These are phyloP conservation scores for Colletotrichum magnum DNA, from an alignment of 2,329 filamentous ascomycete genomes.

Conservation along the genomic window DNA sequence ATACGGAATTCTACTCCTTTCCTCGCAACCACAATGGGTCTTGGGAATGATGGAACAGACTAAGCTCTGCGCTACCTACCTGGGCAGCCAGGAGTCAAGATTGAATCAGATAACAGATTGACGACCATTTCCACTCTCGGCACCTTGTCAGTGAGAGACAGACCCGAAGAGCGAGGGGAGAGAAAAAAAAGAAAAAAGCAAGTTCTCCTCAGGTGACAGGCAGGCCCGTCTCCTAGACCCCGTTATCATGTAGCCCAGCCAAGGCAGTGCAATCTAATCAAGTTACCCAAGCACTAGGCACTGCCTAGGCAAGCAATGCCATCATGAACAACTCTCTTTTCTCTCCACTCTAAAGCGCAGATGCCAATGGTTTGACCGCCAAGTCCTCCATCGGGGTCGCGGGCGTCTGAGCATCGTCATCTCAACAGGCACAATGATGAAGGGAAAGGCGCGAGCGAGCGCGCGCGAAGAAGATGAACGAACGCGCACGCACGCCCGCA, in stretches of 20 bases:
- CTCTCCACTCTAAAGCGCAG: conserved; percentile 7
- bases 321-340: neutral
- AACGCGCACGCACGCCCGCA: conserved; percentile 11
- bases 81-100: neutral
- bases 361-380: conserved; percentile 31
- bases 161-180: no score
- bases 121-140: neutral
- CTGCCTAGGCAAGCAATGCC: neutral
- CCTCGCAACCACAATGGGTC: no score
- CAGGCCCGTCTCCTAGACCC: no score
- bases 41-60: neutral
- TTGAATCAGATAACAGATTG: conserved; percentile 5
- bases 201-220: no score
- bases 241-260: no score
- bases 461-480: neutral
- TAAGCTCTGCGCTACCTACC: neutral
- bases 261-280: no score
- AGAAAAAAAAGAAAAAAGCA: no score
- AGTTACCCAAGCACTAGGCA: no score
- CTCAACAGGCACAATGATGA: conserved; percentile 8
- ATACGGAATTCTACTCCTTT: neutral
- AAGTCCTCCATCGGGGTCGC: neutral
- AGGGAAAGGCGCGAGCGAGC: neutral
- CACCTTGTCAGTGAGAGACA: neutral
- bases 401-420: conserved; percentile 12